A percentile compares a stretch with the other conserved stretches of the same genome.
phyloP scores from a whole-genome alignment of 305 asterid genomes.

The Solanum hybrid region DNA sequence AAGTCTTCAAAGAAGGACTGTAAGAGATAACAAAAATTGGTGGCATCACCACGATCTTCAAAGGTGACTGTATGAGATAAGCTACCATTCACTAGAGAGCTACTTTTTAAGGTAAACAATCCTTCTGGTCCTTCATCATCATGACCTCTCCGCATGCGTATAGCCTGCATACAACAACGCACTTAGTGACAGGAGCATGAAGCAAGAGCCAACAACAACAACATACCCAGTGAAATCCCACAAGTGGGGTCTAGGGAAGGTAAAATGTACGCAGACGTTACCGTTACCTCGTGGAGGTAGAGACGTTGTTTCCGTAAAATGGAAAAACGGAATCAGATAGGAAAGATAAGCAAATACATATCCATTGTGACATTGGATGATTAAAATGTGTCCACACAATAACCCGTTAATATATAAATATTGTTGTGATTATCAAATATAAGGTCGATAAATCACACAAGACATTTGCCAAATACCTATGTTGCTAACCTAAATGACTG shows the following conservation, averaged over 20 bases:
- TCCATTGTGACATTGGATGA: background rate
- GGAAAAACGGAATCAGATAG: background rate
- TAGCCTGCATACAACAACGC: constrained; percentile 35
- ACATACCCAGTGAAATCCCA: background rate
- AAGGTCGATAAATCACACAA: background rate
- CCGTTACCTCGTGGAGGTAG: background rate
- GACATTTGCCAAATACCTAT: background rate
- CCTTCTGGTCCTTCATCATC: constrained; percentile 48
- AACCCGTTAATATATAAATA: background rate
- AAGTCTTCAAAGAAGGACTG: constrained; percentile 60
- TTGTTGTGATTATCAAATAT: background rate
- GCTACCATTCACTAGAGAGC: constrained; percentile 21
- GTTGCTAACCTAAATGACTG: background rate
- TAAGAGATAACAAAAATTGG: constrained; percentile 66
- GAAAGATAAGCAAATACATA: background rate
- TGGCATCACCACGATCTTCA: constrained; percentile 76
- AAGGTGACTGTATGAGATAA: constrained; percentile 63
- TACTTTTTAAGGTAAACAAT: constrained; percentile 43
- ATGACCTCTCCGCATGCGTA: constrained; percentile 48
- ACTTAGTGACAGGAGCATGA: background rate
- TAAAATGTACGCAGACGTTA: background rate
- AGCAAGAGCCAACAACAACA: background rate
- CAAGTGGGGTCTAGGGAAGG: background rate
- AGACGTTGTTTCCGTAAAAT: background rate
- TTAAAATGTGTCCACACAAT: background rate